Evolutionary conservation across 2,329 filamentous ascomycete genomes (phyloP), one percentile per base, ranked within the genome.

Genomic region (Alternaria incomplexa): DNA sequence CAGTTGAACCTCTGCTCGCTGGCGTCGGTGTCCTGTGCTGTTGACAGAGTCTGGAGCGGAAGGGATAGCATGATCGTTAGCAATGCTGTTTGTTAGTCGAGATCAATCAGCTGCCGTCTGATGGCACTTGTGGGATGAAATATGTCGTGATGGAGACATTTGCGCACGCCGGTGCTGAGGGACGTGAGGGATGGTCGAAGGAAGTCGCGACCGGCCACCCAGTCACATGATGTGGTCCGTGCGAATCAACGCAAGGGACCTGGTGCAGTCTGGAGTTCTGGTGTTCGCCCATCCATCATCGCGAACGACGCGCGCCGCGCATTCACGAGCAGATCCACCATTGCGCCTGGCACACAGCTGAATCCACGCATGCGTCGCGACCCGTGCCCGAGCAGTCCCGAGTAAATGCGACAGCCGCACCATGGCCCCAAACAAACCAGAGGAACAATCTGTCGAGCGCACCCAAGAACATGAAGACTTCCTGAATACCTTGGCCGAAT

Each of bases 381-480:
- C 59, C 56, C 55, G 63, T 46, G 55, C 50, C 55, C 61, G 61
- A 62, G 57, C 56, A 67, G 32, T 45, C 61, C 58, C 51, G 58
- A 65, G 71, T 72, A 63, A 59, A 67, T 64, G 73, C 81, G 82
- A 80, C 67, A 77, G 68, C 74, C 67, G 73, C 71, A 78, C 68
- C 65, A 85, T 84, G 81, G 83, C 82, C 69, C 83, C 83, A 58
- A 78, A 70, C 70, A 75, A 70, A 64, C 79, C 73, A 52, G 71
- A 79, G 65, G 84, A 84, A 61, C 74, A 80, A 63, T 83, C 81
- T 61, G 80, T 85, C 69, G 84, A 86, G 66, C 80, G 75, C 70
- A 82, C 81, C 10, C 70, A 87, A 54, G 92, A 96, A 81, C 93
- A 93, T 80, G 87, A 90, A 59, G 89, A 91, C 46, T 96, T 97